Conservation (phyloP, 805 yeast genomes). For the Saturnispora saitoi region DNA sequence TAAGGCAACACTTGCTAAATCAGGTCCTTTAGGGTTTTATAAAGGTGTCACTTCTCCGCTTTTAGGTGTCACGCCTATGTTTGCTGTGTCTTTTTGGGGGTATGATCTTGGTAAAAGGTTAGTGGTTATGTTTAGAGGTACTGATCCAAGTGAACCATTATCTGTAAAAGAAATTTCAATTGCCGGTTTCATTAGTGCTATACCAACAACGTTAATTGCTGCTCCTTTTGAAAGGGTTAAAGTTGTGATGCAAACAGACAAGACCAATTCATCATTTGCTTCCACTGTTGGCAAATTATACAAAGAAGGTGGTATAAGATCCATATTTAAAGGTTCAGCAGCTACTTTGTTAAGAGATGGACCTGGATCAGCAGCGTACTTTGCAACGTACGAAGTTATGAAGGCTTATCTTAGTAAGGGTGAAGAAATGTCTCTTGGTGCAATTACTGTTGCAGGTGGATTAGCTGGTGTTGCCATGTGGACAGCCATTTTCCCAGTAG, state of each 20-base stretch:
- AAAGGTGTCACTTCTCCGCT: conserved; percentile 93
- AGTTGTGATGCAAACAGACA: conserved; percentile 76
- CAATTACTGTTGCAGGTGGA: conserved; percentile 88
- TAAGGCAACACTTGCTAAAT: conserved; percentile 55
- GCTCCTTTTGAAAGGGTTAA: conserved; percentile 96
- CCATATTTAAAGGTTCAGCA: conserved; percentile 82
- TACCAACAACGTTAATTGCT: conserved; percentile 93
- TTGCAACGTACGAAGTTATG: conserved; percentile 84
- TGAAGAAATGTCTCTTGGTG: conserved; percentile 54
- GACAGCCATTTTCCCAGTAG: conserved; percentile 92
- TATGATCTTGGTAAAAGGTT: conserved; percentile 85
- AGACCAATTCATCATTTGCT: conserved; percentile 34
- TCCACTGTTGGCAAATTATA: conserved; percentile 62
- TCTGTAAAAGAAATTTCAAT: conserved; percentile 57
- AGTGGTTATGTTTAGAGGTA: conserved; percentile 39
- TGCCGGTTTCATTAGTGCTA: conserved; percentile 91
- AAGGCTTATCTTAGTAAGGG: conserved; percentile 51
- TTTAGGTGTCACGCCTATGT: conserved; percentile 97
- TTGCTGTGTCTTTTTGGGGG: conserved; percentile 98
- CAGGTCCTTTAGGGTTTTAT: conserved; percentile 76
- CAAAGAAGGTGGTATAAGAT: conserved; percentile 70
- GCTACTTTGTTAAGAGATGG: conserved; percentile 96
- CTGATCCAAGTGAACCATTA: conserved; percentile 29
- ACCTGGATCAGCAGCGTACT: conserved; percentile 92
- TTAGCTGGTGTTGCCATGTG: conserved; percentile 96